Evolutionary conservation across 2,329 filamentous ascomycete species (phyloP), one percentile per base, ranked within the genome.

Genomic region (Calonectria naviculata): DNA sequence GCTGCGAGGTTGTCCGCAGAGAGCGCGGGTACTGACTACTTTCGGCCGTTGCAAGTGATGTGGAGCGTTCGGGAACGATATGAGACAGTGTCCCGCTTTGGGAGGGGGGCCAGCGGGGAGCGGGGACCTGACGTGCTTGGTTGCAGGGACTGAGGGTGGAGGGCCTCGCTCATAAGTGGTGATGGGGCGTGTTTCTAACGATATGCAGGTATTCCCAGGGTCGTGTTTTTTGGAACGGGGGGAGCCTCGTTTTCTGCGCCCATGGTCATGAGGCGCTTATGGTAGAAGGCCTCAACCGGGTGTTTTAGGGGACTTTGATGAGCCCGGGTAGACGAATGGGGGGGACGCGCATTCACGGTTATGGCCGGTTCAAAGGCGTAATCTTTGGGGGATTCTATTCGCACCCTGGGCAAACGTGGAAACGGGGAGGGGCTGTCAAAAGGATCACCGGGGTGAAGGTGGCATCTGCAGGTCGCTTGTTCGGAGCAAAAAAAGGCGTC

Each of bases 201-300:
- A 24, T 17, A 38, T 38, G 52, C 21, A 38, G 34, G 13, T 24
- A 26, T 15, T 21, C 10, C 21, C 21, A 58, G 17, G 52, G 52
- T 58, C 34, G 34, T 19, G 52, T 38, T 58, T 19, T n/a, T n/a
- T n/a, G n/a, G n/a, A n/a, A n/a, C n/a, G n/a, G 52, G 26, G 52
- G 52, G 26, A 58, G 52, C 52, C 52, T 58, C 52, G 34, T 58
- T 58, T 58, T 54, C 21, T 56, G n/a, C 52, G 19, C 13, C 13
- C 21, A 21, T 21, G 42, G 13, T 58, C 52, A 58, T 58, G 34
- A 36, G 52, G 21, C 28, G 52, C n/a, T 17, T 58, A 12, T 58
- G 13, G 24, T 58, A 29, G 52, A 58, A 38, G 52, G 52, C 52
- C 52, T 58, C 52, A 58, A 58, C n/a, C n/a, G n/a, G n/a, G n/a